Percentiles rank a stretch among this genome's conserved stretches.
phyloP scores from a whole-genome alignment of 768 basidiomycete species.

The Tricholoma sp. region DNA sequence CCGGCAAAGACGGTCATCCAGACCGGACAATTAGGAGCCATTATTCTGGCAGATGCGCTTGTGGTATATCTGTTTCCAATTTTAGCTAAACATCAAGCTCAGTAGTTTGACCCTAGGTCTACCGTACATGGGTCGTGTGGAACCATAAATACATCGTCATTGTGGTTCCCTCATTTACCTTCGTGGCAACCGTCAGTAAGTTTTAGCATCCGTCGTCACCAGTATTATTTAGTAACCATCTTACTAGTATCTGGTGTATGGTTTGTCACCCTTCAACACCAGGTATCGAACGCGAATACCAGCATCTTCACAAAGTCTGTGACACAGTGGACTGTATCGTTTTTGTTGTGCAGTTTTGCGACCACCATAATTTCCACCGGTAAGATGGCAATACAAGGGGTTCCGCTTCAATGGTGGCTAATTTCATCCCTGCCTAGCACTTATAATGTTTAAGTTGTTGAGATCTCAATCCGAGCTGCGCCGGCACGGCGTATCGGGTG shows the following conservation, averaged over 20 bases:
- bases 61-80: neutral
- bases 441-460: neutral
- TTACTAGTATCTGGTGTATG: neutral
- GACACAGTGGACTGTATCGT: neutral
- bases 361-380: neutral
- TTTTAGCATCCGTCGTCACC: neutral
- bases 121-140: neutral
- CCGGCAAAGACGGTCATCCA: neutral
- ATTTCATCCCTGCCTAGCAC: neutral
- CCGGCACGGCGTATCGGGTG: neutral
- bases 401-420: neutral
- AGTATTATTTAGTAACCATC: too few relatives aligned
- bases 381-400: neutral
- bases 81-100: too few relatives aligned
- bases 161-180: neutral
- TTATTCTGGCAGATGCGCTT: neutral
- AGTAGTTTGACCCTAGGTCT: neutral
- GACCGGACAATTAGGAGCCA: neutral
- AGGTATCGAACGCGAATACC: neutral
- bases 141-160: neutral
- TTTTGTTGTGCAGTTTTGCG: neutral
- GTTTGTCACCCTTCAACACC: neutral
- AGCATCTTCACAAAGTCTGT: neutral
- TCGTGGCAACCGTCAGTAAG: neutral
- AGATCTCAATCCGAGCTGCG: neutral